These are phyloP conservation scores for Yamadazyma triangularis DNA, from an alignment of 1,139 yeast species.

Conservation along the genomic window DNA sequence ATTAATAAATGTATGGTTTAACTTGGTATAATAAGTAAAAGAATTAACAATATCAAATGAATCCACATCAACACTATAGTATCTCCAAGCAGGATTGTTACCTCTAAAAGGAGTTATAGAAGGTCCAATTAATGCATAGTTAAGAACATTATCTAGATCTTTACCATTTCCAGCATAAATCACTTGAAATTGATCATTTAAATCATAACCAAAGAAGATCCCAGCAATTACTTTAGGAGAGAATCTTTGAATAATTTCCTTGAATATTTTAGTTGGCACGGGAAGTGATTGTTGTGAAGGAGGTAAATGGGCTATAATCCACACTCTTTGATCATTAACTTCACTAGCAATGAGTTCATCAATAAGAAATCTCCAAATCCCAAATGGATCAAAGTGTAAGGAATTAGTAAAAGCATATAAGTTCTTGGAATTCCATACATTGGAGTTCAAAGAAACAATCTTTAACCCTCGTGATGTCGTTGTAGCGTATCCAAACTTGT, in stretches of 20 bases:
- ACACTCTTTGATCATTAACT: slow-evolving; percentile 23
- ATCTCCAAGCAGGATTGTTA: slow-evolving; percentile 30
- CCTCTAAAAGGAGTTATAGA: slow-evolving; percentile 25
- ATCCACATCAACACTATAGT: slow-evolving; percentile 26
- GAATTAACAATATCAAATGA: slow-evolving; percentile 25
- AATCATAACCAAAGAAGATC: slow-evolving; percentile 25
- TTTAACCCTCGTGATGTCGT: slow-evolving; percentile 23
- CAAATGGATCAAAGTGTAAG: slow-evolving; percentile 20
- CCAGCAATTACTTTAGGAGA: slow-evolving; percentile 32
- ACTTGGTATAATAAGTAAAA: slow-evolving; percentile 24
- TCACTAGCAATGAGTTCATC: slow-evolving; percentile 27
- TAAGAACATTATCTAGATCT: slow-evolving; percentile 16
- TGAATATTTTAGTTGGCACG: slow-evolving; percentile 22
- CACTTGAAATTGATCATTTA: slow-evolving; percentile 22
- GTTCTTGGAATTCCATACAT: slow-evolving; percentile 26
- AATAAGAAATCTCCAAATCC: slow-evolving; percentile 25
- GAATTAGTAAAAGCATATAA: slow-evolving; percentile 20
- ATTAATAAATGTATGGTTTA: slow-evolving; percentile 23
- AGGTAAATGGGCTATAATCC: slow-evolving; percentile 31
- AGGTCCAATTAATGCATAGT: slow-evolving; percentile 28
- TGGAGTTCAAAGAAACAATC: slow-evolving; percentile 27
- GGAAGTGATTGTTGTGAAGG: slow-evolving; percentile 20
- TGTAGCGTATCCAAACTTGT: slow-evolving; percentile 23
- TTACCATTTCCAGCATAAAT: slow-evolving; percentile 20
- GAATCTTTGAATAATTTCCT: slow-evolving; percentile 24